Evolutionary conservation across 768 basidiomycete species (phyloP), one percentile per base, ranked within the genome.

Genomic region (Lactarius akahatsu): DNA sequence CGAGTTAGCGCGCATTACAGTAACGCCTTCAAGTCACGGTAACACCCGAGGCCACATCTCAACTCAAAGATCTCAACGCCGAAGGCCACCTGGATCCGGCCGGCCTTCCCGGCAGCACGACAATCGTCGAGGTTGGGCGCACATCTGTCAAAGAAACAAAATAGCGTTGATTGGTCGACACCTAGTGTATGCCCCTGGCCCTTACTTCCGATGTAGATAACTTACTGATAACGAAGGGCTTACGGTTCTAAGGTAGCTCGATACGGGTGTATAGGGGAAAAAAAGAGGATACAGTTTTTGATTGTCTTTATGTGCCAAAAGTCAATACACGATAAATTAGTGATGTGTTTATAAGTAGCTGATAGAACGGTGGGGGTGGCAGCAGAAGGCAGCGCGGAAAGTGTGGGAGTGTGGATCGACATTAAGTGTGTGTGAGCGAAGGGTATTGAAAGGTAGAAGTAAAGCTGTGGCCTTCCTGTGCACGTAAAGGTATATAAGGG

Each of bases 241-340:
- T 11, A 40, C 23, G 4, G 15, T 45, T 16, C 59, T 20, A 5
- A 62, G 60, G 18, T 32, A 43, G 6, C 60, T 61, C 41, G 56
- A 61, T 30, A 60, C 36, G 59, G 59, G 43, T 26, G 7, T 5
- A 34, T 5, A 15, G 32, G 20, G 13, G 16, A 9, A 7, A 8
- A 54, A 54, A 20, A 38, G 38, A 50, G 32, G 60, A 66, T 66
- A 66, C 65, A 66, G 41, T 52, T 52, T 52, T 62, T 62, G 60
- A 47, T 66, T 38, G 59, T 57, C 55, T 61, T 56, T 66, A 45
- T 61, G 60, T 47, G 45, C 52, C 47, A 50, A 62, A 40, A 45
- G 43, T 56, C 65, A 62, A 66, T 66, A 66, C 65, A 66, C 60
- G 65, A 66, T 66, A 66, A 66, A 40, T 66, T 66, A 65, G 47